Base-by-base conservation (phyloP, 1,284 basidiomycete genomes). In the Irpex sp. region DNA sequence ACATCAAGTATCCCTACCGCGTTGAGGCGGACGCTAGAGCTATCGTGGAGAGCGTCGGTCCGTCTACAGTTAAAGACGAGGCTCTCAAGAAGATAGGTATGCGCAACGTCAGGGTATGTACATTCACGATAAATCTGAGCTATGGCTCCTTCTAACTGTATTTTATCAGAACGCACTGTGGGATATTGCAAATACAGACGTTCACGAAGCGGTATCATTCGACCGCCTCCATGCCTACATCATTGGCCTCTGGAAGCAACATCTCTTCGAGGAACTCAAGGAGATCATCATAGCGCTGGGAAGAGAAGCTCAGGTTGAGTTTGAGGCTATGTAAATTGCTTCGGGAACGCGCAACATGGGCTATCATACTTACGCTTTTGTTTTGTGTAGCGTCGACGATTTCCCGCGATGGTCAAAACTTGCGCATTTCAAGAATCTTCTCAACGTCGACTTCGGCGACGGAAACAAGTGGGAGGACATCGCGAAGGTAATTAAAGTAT, bases 401-500 rank as follows among this genome's bases (percentile, higher is more conserved):
- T 17, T 64, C 62, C n/a, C 56, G 49, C 2, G 43, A 2, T 67
- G 66, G 63, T 56, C 51, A 1, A 47, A 50, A 35, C 39, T 67
- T 1, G 59, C 63, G 31, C 66, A 67, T 46, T 65, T 67, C 43
- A 33, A 47, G 1, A 31, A 31, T 15, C 37, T 63, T 21, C 50
- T 65, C 15, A n/a, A 39, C 8, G 17, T 61, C 5, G 15, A 55
- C 43, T 67, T 65, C 57, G 58, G 36, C 7, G 62, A 66, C 57
- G 65, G 39, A 11, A 60, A 15, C 17, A 66, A 63, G 31, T 66
- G 63, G 50, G 57, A 61, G n/a, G 77, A 79, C 63, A 72, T 80
- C 2, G 70, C 72, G 0, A 79, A 77, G 71, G 77, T 79, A 17
- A 17, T 11, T 26, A 19, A 6, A 6, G 31, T 15, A 26, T 51